Base-by-base conservation (phyloP, 495 filamentous ascomycete species). In the Bryoglossum gracile region DNA sequence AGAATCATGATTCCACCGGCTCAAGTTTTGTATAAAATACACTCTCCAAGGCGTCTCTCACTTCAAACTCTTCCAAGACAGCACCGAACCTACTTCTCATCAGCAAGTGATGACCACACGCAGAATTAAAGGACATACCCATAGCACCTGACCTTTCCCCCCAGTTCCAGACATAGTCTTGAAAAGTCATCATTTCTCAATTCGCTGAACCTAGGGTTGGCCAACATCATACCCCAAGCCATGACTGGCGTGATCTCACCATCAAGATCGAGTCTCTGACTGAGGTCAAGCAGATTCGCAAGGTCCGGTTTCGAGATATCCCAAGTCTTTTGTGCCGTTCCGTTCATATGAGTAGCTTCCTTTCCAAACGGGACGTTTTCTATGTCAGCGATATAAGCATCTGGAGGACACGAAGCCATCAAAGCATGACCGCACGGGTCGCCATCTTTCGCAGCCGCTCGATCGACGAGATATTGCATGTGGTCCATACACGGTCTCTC, bases 231-330 rank as follows among this genome's bases (percentile, higher is more conserved):
- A 50, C 87, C 83, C 76, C 91, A 90, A 0, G 90, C 90, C 88
- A 92, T 92, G 46, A 96, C 84, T 0, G 92, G 92, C n/a, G 91
- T 95, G 62, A 98, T 84, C 66, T 98, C 92, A 19, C 87, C 87
- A 51, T 94, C 89, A 0, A 94, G 78, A 48, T 91, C 82, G 5
- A 97, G 74, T 55, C 84, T 77, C 57, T 81, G 77, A 68, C 89
- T 94, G 43, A 94, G 73, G 62, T 94, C 84, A 43, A 95, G 76
- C 33, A 97, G 72, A 37, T 84, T 89, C 25, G 78, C 62, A 33
- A 97, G 74, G 57, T 94, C 86, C 30, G 73, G 74, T 57, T 81
- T 84, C 33, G 75, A 80, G 18, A 95, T 68, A 60, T 84, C 79
- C 68, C 81, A 84, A 38, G 82, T 86, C 53, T 80, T 71, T 53